Evolutionary conservation across 768 basidiomycete genomes (phyloP).

Genomic region (Xanthoconium stramineum): DNA sequence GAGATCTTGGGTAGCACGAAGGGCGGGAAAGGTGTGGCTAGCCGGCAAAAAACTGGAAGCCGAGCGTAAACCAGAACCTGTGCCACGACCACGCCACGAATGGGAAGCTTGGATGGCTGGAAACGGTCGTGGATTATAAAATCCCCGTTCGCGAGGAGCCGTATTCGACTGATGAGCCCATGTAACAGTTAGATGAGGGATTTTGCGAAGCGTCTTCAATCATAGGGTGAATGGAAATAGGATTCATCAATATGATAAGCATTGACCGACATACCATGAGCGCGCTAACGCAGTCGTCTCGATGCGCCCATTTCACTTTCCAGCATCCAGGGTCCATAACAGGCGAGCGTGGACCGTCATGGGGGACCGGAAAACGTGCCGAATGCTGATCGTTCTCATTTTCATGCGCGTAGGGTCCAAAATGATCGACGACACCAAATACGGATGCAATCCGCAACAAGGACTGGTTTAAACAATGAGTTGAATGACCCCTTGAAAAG

Average conservation of each 20-base stretch:
- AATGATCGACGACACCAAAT: slow-evolving; percentile 66
- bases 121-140: slow-evolving; percentile 12
- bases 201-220: slow-evolving; percentile 59
- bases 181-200: slow-evolving; percentile 71
- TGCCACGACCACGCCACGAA: slow-evolving; percentile 21
- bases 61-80: slow-evolving; percentile 5
- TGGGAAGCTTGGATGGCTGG: slow-evolving; percentile 4
- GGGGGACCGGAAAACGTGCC: slow-evolving; percentile 43
- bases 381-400: slow-evolving; percentile 18
- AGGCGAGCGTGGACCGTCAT: slow-evolving; percentile 51
- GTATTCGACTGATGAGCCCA: slow-evolving; percentile 68
- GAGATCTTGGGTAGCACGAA: slow-evolving; percentile 3
- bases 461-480: slow-evolving; percentile 36
- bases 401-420: slow-evolving; percentile 34
- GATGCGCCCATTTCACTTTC: slow-evolving; percentile 77
- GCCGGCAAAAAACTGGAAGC: slow-evolving; percentile 14
- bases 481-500: neutral
- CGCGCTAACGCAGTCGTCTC: slow-evolving; percentile 72
- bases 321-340: slow-evolving; percentile 62
- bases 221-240: neutral
- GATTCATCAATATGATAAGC: neutral
- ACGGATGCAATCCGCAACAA: slow-evolving; percentile 49
- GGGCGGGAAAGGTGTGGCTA: slow-evolving; percentile 14
- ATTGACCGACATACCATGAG: slow-evolving; percentile 50
- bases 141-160: slow-evolving; percentile 15